Base-by-base conservation (phyloP, 108 stramenopile genomes). In the Cyclostephanos invisitatus region DNA sequence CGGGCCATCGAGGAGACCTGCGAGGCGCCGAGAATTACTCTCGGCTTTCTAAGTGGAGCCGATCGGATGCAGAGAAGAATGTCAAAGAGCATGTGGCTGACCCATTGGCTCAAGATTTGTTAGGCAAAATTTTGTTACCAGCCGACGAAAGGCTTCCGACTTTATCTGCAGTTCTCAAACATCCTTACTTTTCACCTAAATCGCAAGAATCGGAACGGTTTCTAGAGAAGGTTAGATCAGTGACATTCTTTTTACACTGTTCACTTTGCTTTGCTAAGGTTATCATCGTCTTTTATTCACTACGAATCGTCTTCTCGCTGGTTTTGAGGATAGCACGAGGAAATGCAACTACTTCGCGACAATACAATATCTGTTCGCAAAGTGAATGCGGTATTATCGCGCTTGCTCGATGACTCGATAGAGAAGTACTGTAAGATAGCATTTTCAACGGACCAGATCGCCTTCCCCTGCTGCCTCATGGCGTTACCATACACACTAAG, bases 91-190 rank as follows among this genome's bases (percentile, higher is more conserved):
- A 84, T 66, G 69, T 91, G 2, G 56, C 78, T 14, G 88, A 91
- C 68, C 84, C 83, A 14, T 27, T 87, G 62, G 87, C 88, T 18
- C 91, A 91, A 67, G 91, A 91, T 70, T 62, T 91, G 17, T 56
- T 91, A 10, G 49, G 85, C 15, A 78, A 75, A 20, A 71, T 91
- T 2, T 68, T 91, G 4, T n/a, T 77, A 9, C 75, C 87, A 20
- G 78, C 54, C 37, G 72, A 84, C 18, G 66, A 83, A 27, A 67
- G 91, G 55, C 53, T 61, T 18, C 49, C 66, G 24, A 70, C 58
- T 17, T 84, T 89, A 74, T 66, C 77, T n/a, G 22, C 51, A 24
- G 68, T 88, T 21, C 49, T 89, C 32, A 50, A 44, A 10, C 91
- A 91, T 77, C 91, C 91, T 27, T 89, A 83, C 77, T 87, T 89